Percentiles rank a stretch among this genome's conserved stretches.
These are phyloP conservation scores for Baeospora myosura DNA, from an alignment of 1,284 basidiomycete genomes.

Conservation along the genomic window DNA sequence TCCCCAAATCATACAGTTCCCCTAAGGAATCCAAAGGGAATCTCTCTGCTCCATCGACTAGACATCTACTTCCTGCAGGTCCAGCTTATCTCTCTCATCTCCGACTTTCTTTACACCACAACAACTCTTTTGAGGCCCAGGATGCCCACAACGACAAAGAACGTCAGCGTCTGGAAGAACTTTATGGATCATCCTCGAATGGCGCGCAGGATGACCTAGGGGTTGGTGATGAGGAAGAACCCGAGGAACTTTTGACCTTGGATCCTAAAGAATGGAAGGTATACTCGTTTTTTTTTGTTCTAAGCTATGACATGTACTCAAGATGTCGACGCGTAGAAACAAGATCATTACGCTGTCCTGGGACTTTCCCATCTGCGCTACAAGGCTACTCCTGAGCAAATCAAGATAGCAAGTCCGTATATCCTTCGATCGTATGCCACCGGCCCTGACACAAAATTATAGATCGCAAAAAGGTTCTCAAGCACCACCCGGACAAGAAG, in stretches of 20 bases:
- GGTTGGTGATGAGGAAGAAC: conserved; percentile 89
- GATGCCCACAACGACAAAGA: conserved; percentile 60
- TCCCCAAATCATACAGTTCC: conserved; percentile 13
- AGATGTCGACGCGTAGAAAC: conserved; percentile 54
- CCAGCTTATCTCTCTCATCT: conserved; percentile 80
- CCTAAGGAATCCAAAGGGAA: conserved; percentile 8
- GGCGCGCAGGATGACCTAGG: conserved; percentile 86
- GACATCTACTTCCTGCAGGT: conserved; percentile 67
- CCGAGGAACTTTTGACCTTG: conserved; percentile 58
- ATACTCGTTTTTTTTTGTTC: conserved; percentile 14
- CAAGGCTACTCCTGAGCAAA: conserved; percentile 86
- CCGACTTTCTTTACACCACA: conserved; percentile 66
- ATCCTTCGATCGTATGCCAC: neutral
- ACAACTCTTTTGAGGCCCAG: conserved; percentile 75
- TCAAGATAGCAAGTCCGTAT: conserved; percentile 89
- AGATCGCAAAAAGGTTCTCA: conserved; percentile 98
- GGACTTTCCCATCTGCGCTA: conserved; percentile 89
- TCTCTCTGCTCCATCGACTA: conserved; percentile 15
- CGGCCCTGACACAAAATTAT: conserved; percentile 6
- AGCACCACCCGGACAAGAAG: conserved; percentile 99
- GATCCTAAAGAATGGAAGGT: conserved; percentile 99
- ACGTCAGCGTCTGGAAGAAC: conserved; percentile 41
- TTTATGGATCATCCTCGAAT: conserved; percentile 47
- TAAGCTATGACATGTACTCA: neutral
- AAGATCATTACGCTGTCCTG: conserved; percentile 96